Conservation (phyloP, 495 filamentous ascomycete species). For the Penicilliopsis zonata region DNA sequence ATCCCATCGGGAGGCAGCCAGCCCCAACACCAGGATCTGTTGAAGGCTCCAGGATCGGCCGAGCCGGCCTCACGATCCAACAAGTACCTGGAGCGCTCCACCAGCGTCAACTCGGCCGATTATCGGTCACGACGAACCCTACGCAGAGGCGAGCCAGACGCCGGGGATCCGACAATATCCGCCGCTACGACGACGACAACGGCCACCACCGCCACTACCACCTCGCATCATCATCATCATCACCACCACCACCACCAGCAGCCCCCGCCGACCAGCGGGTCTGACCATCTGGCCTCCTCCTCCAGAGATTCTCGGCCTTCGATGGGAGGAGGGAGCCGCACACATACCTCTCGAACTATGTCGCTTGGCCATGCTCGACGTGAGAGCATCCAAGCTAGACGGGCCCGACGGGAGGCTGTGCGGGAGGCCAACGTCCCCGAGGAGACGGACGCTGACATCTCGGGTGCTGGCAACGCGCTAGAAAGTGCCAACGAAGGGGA, state of each 20-base stretch:
- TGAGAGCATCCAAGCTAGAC: slow-evolving; percentile 80
- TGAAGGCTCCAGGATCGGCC: slow-evolving; percentile 54
- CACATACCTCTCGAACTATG: slow-evolving; percentile 61
- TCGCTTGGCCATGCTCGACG: slow-evolving; percentile 81
- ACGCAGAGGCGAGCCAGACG: slow-evolving; percentile 45
- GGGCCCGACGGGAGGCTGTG: slow-evolving; percentile 53
- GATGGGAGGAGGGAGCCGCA: slow-evolving; percentile 22
- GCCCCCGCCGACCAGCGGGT: slow-evolving; percentile 63
- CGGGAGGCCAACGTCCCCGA: slow-evolving; percentile 64
- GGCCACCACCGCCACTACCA: too few species aligned
- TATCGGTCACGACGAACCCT: slow-evolving; percentile 49
- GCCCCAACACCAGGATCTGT: slow-evolving; percentile 57
- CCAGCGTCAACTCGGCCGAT: slow-evolving; percentile 79
- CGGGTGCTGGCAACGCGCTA: slow-evolving; percentile 32
- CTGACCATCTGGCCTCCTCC: slow-evolving; percentile 51
- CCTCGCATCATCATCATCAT: too few species aligned
- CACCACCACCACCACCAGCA: too few species aligned
- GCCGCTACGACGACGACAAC: too few species aligned
- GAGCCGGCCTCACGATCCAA: slow-evolving; percentile 44
- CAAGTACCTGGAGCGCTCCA: slow-evolving; percentile 63
- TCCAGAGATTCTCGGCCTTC: too few species aligned
- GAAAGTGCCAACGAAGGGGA: slow-evolving; percentile 44
- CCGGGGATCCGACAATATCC: slow-evolving; percentile 34
- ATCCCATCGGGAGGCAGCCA: slow-evolving; percentile 56
- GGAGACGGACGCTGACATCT: slow-evolving; percentile 57